These are phyloP conservation scores for Pleoardoris graminearum DNA, from an alignment of 2,329 filamentous ascomycete genomes.

Conservation along the genomic window DNA sequence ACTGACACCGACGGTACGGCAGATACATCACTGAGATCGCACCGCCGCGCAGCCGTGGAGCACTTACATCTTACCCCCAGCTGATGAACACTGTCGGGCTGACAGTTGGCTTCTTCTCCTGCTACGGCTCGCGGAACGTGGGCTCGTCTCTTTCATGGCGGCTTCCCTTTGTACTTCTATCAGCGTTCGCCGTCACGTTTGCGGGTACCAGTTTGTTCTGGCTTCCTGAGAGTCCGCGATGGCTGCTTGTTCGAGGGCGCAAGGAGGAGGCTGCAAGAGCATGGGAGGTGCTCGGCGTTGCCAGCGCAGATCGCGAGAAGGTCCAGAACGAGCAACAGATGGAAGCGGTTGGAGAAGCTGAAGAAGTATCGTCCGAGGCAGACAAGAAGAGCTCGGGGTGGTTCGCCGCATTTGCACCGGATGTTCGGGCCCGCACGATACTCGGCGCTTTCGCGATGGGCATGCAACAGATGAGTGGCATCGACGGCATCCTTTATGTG, in stretches of 20 bases:
- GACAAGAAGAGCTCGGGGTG: conserved; percentile 13
- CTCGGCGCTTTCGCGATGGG: conserved; percentile 61
- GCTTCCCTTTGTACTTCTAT: conserved; percentile 58
- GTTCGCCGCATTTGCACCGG: conserved; percentile 22
- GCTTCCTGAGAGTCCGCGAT: conserved; percentile 23
- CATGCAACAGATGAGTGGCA: conserved; percentile 64
- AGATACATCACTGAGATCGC: conserved; percentile 64
- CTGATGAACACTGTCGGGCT: conserved; percentile 57
- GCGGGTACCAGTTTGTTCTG: conserved; percentile 1
- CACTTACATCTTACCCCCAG: conserved; percentile 58
- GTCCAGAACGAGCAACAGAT: neutral
- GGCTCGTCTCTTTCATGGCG: conserved; percentile 57
- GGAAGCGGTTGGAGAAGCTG: neutral
- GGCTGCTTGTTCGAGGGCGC: conserved; percentile 16
- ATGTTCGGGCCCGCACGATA: conserved; percentile 15
- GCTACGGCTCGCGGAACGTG: conserved; percentile 58
- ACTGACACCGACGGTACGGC: neutral
- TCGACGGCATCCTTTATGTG: conserved; percentile 65
- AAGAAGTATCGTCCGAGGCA: neutral
- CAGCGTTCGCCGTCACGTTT: conserved; percentile 31
- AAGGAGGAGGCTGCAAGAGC: conserved; percentile 5
- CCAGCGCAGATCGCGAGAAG: neutral
- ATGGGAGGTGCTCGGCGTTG: conserved; percentile 15
- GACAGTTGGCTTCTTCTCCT: conserved; percentile 61
- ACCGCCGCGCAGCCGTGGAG: conserved; percentile 55